Base-by-base conservation (phyloP, 257 asterid genomes). In the Schizonepeta tenuifolia region DNA sequence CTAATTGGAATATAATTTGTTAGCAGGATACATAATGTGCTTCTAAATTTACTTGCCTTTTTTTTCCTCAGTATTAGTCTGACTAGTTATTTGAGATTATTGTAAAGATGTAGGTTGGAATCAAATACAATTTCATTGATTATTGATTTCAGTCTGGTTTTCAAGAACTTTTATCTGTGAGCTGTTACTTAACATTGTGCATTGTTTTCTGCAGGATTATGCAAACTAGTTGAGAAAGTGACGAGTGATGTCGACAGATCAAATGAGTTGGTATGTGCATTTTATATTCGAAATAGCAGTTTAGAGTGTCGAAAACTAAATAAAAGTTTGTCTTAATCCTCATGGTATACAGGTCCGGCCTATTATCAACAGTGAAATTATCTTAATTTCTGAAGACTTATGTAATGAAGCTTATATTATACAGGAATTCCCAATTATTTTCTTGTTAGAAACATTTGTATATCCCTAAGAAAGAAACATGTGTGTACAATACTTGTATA, bases 171-270 rank as follows among this genome's bases (percentile, higher is more conserved):
- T 26, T 28, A 44, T 53, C 61, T 31, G 31, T 24, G 18, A 12
- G 50, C 26, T 3, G 4, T 44, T 22, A n/a, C 41, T 57, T 43
- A 17, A 44, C 61, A 28, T 50, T 75, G 67, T 61, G 43, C 43
- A 50, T 71, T 67, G 21, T 70, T 63, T 65, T 67, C 57, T 83
- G 85, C 88, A 94, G 99, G 95, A 53, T 63, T 95, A 26, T 90
- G 84, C 84, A 89, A 85, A 81, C 95, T 88, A 73, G 83, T 92
- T 87, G 97, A 90, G 68, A 89, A 81, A 54, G 82, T 88, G 80
- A 84, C 91, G 0, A 84, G 85, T 21, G 93, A 88, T 70, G 92
- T 85, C 35, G 97, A 95, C 65, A 82, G 91, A 85, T 95, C 99
- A 47, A 95, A 95, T 33, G 98, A 95, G 81, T 79, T 89, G 99